Percentiles rank a stretch among this genome's conserved stretches.
phyloP scores from a whole-genome alignment of 2,329 filamentous ascomycete genomes.

The Kalaharituber pfeilii region DNA sequence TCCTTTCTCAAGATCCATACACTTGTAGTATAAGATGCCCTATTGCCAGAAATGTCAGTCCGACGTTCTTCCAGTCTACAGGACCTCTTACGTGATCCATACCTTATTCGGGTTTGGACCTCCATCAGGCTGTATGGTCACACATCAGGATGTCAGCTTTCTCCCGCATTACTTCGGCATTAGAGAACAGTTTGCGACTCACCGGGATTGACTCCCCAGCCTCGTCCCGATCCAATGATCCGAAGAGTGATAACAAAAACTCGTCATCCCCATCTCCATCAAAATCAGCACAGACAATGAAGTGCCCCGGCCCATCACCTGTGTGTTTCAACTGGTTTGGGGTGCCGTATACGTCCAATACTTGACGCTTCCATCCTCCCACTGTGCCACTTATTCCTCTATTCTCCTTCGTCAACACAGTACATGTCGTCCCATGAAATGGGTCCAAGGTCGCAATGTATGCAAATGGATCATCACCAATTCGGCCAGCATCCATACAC shows the following conservation, averaged over 20 bases:
- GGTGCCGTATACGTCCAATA: slow-evolving; percentile 15
- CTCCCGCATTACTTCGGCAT: no score
- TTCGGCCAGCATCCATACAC: slow-evolving; percentile 11
- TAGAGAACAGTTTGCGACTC: background rate
- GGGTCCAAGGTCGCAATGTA: slow-evolving; percentile 16
- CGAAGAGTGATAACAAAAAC: slow-evolving; percentile 18
- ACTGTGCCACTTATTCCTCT: slow-evolving; percentile 1
- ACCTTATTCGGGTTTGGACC: background rate
- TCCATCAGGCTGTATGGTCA: background rate
- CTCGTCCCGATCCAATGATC: slow-evolving; percentile 1
- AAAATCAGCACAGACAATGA: slow-evolving; percentile 14
- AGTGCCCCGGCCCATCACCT: slow-evolving; percentile 13
- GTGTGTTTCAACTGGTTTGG: slow-evolving; percentile 9
- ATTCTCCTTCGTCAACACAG: slow-evolving; percentile 11
- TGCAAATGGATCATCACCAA: slow-evolving; percentile 13
- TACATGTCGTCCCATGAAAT: slow-evolving; percentile 6
- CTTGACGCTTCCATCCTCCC: slow-evolving; percentile 8
- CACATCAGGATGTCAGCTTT: background rate
- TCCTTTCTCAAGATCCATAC: slow-evolving; percentile 17
- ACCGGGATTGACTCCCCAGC: background rate
- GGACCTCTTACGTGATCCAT: no score
- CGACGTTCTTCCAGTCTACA: no score
- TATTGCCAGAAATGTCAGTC: no score
- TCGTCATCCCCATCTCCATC: slow-evolving; percentile 20
- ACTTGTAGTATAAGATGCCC: slow-evolving; percentile 17